Evolutionary conservation across 257 asterid genomes (phyloP).

Genomic region (Solanum gracilifrons): DNA sequence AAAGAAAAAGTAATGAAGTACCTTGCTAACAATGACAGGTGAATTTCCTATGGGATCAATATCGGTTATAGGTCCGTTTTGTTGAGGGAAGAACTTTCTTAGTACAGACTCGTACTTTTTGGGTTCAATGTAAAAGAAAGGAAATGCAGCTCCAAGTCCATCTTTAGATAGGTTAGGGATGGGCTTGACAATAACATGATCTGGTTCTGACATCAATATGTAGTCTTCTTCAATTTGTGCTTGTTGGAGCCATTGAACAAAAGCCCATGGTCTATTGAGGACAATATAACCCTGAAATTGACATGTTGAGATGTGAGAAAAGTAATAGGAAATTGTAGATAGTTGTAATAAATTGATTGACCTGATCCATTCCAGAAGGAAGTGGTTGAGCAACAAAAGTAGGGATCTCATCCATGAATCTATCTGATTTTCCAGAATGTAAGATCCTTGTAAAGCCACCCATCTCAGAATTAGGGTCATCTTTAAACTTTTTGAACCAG

Average conservation of each 20-base stretch:
- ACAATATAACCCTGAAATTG: slow-evolving; percentile 82
- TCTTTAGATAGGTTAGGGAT: slow-evolving; percentile 70
- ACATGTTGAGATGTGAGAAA: neutral
- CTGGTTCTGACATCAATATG: slow-evolving; percentile 94
- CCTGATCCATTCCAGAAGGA: slow-evolving; percentile 91
- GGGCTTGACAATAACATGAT: slow-evolving; percentile 85
- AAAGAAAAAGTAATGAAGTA: neutral
- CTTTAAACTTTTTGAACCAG: slow-evolving; percentile 73
- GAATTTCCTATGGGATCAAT: slow-evolving; percentile 96
- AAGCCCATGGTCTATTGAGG: slow-evolving; percentile 97
- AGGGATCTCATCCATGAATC: slow-evolving; percentile 91
- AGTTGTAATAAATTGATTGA: neutral
- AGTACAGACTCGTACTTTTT: slow-evolving; percentile 59
- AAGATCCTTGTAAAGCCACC: slow-evolving; percentile 89
- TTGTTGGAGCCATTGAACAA: slow-evolving; percentile 97
- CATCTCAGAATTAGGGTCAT: slow-evolving; percentile 57
- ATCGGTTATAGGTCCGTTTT: slow-evolving; percentile 65
- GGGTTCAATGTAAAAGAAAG: slow-evolving; percentile 91
- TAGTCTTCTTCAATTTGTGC: slow-evolving; percentile 86
- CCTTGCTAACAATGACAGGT: slow-evolving; percentile 91
- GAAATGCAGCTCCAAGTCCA: slow-evolving; percentile 83
- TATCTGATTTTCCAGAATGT: slow-evolving; percentile 66
- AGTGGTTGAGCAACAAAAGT: slow-evolving; percentile 89
- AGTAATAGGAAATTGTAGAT: neutral
- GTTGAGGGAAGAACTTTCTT: slow-evolving; percentile 67